phyloP scores from a whole-genome alignment of 495 filamentous ascomycete genomes.

The Aspergillus sclerotiicarbonarius region DNA sequence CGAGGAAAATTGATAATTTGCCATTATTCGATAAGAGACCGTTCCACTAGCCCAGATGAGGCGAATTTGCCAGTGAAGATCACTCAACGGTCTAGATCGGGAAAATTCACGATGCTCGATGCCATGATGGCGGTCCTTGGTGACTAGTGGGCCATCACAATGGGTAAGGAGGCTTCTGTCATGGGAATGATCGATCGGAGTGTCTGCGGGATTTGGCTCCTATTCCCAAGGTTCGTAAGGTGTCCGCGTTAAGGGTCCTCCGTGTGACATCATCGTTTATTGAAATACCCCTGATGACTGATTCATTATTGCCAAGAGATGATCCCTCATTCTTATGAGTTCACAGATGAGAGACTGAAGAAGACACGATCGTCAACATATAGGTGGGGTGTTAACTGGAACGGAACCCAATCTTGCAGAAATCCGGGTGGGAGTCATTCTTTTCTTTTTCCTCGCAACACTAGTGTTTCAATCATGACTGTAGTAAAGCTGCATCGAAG shows the following conservation, averaged over 20 bases:
- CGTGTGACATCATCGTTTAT: conserved; percentile 11
- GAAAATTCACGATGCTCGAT: background rate
- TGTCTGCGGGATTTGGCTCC: conserved; percentile 1
- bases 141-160: background rate
- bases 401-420: background rate
- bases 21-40: conserved; percentile 9
- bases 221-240: conserved; percentile 5
- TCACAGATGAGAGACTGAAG: background rate
- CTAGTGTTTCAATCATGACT: background rate
- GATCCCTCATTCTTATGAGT: background rate
- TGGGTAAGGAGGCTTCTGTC: background rate
- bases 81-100: conserved; percentile 5
- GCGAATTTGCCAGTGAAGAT: conserved; percentile 14
- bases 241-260: background rate
- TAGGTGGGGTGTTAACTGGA: background rate
- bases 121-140: background rate
- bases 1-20: too few relatives aligned
- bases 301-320: background rate
- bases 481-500: too few relatives aligned
- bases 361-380: background rate
- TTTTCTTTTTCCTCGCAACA: background rate
- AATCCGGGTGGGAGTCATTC: background rate
- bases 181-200: background rate
- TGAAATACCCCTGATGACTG: background rate
- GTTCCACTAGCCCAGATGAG: conserved; percentile 20